Percentiles rank a stretch among this genome's conserved stretches.
phyloP scores from a whole-genome alignment of 2,329 filamentous ascomycete species.

The Penicillium oxalicum region DNA sequence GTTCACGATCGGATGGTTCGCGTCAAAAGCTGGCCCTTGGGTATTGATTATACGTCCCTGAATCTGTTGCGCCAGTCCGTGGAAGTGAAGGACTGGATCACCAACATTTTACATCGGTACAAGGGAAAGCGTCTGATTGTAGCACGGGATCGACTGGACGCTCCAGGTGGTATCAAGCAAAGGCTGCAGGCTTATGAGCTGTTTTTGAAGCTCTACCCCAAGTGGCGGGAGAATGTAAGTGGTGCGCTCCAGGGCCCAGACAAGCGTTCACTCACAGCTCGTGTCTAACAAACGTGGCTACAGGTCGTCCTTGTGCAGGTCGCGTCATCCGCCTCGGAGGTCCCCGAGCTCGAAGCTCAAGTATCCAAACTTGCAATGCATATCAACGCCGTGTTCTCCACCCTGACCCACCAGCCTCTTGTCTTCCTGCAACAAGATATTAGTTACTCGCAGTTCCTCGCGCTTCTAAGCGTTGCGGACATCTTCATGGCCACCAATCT shows the following conservation, averaged over 20 bases:
- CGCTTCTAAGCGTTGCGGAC: constrained; percentile 79
- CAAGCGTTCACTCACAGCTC: constrained; percentile 1
- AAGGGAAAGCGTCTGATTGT: constrained; percentile 83
- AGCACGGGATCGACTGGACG: constrained; percentile 86
- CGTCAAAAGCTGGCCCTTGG: constrained; percentile 73
- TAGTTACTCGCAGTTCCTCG: constrained; percentile 84
- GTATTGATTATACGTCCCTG: constrained; percentile 74
- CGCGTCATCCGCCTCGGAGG: constrained; percentile 78
- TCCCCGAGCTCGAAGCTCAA: constrained; percentile 74
- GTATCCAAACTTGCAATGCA: constrained; percentile 89
- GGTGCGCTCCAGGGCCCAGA: background rate
- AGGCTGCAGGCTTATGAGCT: constrained; percentile 86
- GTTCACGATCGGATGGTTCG: constrained; percentile 85
- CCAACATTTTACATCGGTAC: constrained; percentile 73
- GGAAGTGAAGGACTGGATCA: constrained; percentile 71
- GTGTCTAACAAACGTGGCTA: background rate
- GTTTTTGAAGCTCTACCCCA: constrained; percentile 83
- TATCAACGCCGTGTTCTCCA: constrained; percentile 84
- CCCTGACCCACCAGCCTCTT: constrained; percentile 81
- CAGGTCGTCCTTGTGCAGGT: constrained; percentile 86
- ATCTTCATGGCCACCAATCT: constrained; percentile 88
- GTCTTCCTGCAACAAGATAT: constrained; percentile 93
- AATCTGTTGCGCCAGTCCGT: constrained; percentile 60
- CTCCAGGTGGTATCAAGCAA: constrained; percentile 82
- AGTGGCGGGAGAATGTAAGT: constrained; percentile 67